Conservation (phyloP, 2,329 filamentous ascomycete species). For the Rosellinia necatrix region DNA sequence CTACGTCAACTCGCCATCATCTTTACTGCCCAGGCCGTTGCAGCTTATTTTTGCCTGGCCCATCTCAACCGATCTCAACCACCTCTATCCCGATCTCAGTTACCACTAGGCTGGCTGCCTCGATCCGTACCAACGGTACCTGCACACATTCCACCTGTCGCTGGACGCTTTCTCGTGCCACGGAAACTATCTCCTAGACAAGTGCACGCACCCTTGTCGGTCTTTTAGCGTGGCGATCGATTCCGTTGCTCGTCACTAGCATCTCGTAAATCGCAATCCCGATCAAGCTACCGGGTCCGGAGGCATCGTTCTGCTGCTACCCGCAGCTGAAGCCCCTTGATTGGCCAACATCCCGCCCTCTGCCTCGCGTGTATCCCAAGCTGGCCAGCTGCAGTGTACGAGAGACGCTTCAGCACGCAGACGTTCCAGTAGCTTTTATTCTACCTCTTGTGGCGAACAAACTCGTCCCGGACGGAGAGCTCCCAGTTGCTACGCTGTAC, state of each 20-base stretch:
- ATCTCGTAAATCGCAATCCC: conserved; percentile 1
- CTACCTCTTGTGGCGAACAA: conserved; percentile 2
- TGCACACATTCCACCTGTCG: not conserved
- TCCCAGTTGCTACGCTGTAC: conserved; percentile 2
- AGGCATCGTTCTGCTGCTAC: conserved; percentile 16
- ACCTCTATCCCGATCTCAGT: not conserved
- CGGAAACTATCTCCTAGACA: not conserved
- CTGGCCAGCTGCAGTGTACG: conserved; percentile 2
- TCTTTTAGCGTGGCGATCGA: conserved; percentile 1
- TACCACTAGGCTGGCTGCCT: not conserved
- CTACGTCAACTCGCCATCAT: conserved; percentile 23
- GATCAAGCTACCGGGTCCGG: not conserved
- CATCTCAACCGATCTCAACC: not conserved
- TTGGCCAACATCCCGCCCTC: conserved; percentile 9
- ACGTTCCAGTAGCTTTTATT: conserved; percentile 18
- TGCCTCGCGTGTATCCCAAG: not conserved
- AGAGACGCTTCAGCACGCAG: not conserved
- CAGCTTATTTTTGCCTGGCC: not conserved
- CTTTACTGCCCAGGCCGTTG: not conserved
- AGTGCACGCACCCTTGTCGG: not conserved
- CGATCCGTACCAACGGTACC: not conserved
- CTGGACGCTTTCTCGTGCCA: conserved; percentile 7
- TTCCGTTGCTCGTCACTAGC: not conserved
- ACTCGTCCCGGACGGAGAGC: not conserved
- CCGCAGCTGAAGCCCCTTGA: conserved; percentile 13